phyloP scores from a whole-genome alignment of 2,329 filamentous ascomycete species.

The Botryotinia narcissicola region DNA sequence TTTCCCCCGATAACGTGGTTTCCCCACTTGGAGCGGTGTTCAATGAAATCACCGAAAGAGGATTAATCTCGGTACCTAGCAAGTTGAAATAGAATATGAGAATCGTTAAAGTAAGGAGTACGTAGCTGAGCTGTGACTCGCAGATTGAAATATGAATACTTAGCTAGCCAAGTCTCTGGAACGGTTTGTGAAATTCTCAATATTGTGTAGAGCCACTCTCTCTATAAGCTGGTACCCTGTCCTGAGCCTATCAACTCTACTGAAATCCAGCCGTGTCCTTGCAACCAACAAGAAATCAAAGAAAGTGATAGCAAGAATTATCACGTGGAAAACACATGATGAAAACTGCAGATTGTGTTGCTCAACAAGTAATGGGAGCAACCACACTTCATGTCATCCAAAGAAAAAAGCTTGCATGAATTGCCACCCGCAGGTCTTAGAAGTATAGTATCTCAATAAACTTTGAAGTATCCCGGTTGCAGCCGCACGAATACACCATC shows the following conservation, averaged over 20 bases:
- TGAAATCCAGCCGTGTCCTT: background rate
- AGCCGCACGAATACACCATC: conserved; percentile 35
- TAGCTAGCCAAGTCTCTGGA: background rate
- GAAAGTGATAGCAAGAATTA: background rate
- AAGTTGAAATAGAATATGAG: background rate
- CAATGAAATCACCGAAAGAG: background rate
- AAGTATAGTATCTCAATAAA: conserved; percentile 25
- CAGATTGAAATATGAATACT: background rate
- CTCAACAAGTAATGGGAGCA: background rate
- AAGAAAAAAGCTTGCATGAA: background rate
- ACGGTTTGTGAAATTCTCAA: background rate
- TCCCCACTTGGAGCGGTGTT: background rate
- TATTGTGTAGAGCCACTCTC: background rate
- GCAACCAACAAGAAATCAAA: background rate
- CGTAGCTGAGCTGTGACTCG: background rate
- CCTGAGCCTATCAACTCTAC: background rate
- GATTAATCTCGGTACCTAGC: background rate
- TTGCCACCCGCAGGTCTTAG: background rate
- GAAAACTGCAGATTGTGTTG: background rate
- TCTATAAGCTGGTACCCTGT: background rate
- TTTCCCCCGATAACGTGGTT: background rate
- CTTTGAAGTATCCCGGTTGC: conserved; percentile 44
- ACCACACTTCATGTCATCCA: background rate
- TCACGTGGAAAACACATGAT: background rate
- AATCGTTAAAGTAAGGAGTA: background rate